These are phyloP conservation scores for Orychophragmus violaceus DNA, from an alignment of 345 rosid species.

Conservation along the genomic window DNA sequence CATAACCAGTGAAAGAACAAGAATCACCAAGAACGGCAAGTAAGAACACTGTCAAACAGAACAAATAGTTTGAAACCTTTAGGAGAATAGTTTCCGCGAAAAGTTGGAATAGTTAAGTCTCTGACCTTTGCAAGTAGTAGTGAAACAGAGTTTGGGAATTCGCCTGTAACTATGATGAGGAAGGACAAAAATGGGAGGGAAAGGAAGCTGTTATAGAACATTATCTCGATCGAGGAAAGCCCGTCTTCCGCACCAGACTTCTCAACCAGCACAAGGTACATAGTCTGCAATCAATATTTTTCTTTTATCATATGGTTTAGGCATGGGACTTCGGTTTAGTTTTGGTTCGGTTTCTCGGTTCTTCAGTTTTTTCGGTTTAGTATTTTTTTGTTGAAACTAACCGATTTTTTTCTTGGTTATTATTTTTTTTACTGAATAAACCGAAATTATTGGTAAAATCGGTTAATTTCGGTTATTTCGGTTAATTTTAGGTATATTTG, in stretches of 20 bases:
- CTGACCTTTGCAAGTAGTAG: slow-evolving; percentile 82
- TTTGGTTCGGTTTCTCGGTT: too few species aligned
- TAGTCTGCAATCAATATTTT: slow-evolving; percentile 79
- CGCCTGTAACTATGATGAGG: slow-evolving; percentile 74
- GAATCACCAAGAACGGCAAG: slow-evolving; percentile 56
- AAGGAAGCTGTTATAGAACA: slow-evolving; percentile 93
- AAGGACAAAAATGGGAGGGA: slow-evolving; percentile 78
- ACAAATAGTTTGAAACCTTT: not conserved
- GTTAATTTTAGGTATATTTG: too few species aligned
- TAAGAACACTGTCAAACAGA: slow-evolving; percentile 61
- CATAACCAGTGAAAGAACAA: slow-evolving; percentile 77
- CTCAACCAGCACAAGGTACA: slow-evolving; percentile 97
- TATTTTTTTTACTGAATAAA: too few species aligned
- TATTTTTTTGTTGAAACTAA: too few species aligned
- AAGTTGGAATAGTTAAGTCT: slow-evolving; percentile 9
- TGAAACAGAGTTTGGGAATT: slow-evolving; percentile 74
- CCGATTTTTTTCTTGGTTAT: too few species aligned
- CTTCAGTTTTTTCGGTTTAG: too few species aligned
- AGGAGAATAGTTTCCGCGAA: not conserved
- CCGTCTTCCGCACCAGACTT: slow-evolving; percentile 96
- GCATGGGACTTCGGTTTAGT: too few species aligned
- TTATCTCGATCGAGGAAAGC: slow-evolving; percentile 85
- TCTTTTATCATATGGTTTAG: not conserved
- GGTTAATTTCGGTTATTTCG: too few species aligned
- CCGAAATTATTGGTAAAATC: too few species aligned